A percentile compares a stretch with the other conserved stretches of the same genome.
Conservation (phyloP, 768 basidiomycete species). For the Hygrophoropsis aurantiaca region DNA sequence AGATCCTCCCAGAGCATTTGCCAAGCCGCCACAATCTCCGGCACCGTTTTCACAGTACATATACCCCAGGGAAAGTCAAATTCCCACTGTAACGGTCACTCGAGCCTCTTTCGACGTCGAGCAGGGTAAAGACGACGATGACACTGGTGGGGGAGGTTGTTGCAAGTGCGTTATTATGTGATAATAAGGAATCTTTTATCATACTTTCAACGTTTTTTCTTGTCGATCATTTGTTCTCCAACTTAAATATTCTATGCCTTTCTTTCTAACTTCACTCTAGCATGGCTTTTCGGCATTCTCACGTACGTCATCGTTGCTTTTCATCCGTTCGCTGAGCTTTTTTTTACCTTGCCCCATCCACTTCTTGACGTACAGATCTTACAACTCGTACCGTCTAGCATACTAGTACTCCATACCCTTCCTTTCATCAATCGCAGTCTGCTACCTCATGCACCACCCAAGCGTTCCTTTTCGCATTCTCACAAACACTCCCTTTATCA, state of each 20-base stretch:
- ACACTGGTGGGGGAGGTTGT: conserved; percentile 57
- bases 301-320: too few relatives aligned
- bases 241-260: background rate
- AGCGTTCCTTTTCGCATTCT: too few relatives aligned
- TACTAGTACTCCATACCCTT: too few relatives aligned
- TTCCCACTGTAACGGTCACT: conserved; percentile 34
- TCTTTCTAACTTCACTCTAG: conserved; percentile 3
- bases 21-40: conserved; percentile 48
- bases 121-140: conserved; percentile 37
- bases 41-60: conserved; percentile 65
- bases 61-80: conserved; percentile 7
- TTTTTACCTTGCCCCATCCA: conserved; percentile 4
- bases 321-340: background rate
- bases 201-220: conserved; percentile 16
- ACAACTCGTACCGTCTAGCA: too few relatives aligned
- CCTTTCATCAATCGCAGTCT: too few relatives aligned
- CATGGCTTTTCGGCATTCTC: background rate
- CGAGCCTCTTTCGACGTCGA: conserved; percentile 28
- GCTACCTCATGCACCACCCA: too few relatives aligned
- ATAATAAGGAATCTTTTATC: conserved; percentile 28
- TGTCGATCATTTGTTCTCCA: conserved; percentile 23
- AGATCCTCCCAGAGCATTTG: conserved; percentile 10
- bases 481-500: background rate
- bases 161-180: conserved; percentile 88
- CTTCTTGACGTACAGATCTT: background rate